phyloP scores from a whole-genome alignment of 345 rosid genomes.

The Salix suchowensis region DNA sequence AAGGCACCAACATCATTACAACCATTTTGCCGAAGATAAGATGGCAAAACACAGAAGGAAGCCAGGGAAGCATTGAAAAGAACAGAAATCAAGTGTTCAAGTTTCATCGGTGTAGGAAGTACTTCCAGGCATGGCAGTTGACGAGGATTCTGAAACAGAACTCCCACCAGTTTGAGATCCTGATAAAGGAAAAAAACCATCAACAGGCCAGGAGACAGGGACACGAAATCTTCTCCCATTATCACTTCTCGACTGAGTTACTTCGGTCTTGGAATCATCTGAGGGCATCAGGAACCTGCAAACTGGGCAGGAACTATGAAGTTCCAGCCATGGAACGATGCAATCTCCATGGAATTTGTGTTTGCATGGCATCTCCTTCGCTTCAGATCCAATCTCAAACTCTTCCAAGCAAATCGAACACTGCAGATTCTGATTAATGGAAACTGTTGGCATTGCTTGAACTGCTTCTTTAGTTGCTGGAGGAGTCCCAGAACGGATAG shows the following conservation, averaged over 20 bases:
- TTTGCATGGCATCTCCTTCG: slow-evolving; percentile 57
- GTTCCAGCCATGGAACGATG: slow-evolving; percentile 54
- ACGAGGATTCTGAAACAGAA: slow-evolving; percentile 13
- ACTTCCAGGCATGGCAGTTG: slow-evolving; percentile 5
- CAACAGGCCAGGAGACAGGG: slow-evolving; percentile 29
- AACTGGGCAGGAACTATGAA: slow-evolving; percentile 60
- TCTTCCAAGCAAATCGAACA: slow-evolving; percentile 57
- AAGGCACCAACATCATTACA: background rate
- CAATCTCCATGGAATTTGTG: slow-evolving; percentile 56
- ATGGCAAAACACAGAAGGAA: background rate
- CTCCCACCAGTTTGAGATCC: slow-evolving; percentile 15
- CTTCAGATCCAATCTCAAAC: slow-evolving; percentile 52
- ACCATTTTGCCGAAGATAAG: background rate
- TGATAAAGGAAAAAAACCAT: slow-evolving; percentile 22
- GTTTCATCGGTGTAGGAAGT: slow-evolving; percentile 21
- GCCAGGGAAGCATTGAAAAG: background rate
- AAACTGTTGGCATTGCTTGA: slow-evolving; percentile 36
- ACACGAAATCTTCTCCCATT: slow-evolving; percentile 23
- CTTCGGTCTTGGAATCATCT: slow-evolving; percentile 21
- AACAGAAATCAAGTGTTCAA: background rate
- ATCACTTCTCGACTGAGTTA: slow-evolving; percentile 4
- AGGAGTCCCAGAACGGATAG: slow-evolving; percentile 34
- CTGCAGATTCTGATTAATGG: slow-evolving; percentile 21
- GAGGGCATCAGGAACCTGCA: slow-evolving; percentile 44
- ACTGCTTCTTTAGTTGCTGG: slow-evolving; percentile 36